A percentile compares a stretch with the other conserved stretches of the same genome.
Conservation (phyloP, 495 filamentous ascomycete genomes). For the Tuber aestivum region DNA sequence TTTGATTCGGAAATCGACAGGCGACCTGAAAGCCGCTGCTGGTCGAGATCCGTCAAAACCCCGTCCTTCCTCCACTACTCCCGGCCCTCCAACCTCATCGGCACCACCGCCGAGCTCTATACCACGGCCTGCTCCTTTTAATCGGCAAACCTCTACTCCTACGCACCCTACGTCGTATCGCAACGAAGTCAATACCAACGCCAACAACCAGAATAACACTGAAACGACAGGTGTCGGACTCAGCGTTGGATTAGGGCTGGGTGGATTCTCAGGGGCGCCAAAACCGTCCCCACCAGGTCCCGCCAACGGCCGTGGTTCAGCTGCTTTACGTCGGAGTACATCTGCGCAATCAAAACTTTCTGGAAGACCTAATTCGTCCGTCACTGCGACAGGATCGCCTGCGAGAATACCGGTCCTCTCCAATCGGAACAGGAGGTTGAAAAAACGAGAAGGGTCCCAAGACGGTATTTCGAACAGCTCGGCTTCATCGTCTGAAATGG, state of each 20-base stretch:
- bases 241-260: slow-evolving; percentile 15
- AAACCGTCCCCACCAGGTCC: slow-evolving; percentile 18
- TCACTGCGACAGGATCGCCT: not conserved
- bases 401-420: not conserved
- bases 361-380: not conserved
- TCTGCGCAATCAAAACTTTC: not conserved
- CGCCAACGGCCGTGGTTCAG: slow-evolving; percentile 6
- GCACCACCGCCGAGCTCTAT: slow-evolving; percentile 9
- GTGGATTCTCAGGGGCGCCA: slow-evolving; percentile 1
- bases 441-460: not conserved
- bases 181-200: not conserved
- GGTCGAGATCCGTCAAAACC: slow-evolving; percentile 19
- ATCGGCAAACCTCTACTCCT: slow-evolving; percentile 5
- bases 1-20: slow-evolving; percentile 6
- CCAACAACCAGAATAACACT: not conserved
- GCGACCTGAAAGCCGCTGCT: slow-evolving; percentile 16
- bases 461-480: not conserved
- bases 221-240: slow-evolving; percentile 15
- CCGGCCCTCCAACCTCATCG: not conserved
- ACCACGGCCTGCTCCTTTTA: slow-evolving; percentile 9
- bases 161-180: not conserved
- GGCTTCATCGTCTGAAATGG: not conserved
- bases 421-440: not conserved
- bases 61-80: slow-evolving; percentile 7
- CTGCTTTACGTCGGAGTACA: slow-evolving; percentile 11